These are phyloP conservation scores for Oryza coarctata DNA, from an alignment of 176 grass and related monocot species.

Conservation along the genomic window DNA sequence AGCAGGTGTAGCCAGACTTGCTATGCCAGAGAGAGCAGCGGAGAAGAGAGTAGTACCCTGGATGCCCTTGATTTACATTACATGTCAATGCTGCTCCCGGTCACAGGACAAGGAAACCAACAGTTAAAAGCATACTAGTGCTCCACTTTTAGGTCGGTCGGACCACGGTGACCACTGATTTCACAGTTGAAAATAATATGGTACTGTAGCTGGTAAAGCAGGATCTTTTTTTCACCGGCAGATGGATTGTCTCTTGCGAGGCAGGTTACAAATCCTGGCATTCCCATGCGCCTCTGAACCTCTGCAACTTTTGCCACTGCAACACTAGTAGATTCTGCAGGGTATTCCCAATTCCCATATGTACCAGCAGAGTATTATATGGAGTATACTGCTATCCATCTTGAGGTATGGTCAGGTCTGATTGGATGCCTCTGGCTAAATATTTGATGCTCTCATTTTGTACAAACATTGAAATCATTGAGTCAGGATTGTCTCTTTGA, in stretches of 20 bases:
- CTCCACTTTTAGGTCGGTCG: conserved; percentile 29
- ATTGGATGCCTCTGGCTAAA: conserved; percentile 24
- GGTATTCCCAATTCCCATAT: conserved; percentile 14
- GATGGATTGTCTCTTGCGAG: conserved; percentile 35
- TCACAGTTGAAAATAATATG: conserved; percentile 25
- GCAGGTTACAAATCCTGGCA: background rate
- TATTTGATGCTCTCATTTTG: conserved; percentile 26
- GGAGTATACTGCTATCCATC: background rate
- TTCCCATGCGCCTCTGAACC: background rate
- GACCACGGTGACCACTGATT: conserved; percentile 34
- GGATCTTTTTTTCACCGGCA: conserved; percentile 13
- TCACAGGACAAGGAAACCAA: conserved; percentile 13
- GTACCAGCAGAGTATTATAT: conserved; percentile 5
- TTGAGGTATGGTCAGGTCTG: conserved; percentile 42
- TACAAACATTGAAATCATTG: background rate
- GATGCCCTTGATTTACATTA: conserved; percentile 9
- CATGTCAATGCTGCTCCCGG: background rate
- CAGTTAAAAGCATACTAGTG: conserved; percentile 31
- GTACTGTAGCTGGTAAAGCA: conserved; percentile 12
- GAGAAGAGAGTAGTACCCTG: background rate
- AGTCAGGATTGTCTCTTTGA: conserved; percentile 17
- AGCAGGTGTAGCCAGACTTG: conserved; percentile 20
- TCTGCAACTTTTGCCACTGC: conserved; percentile 30
- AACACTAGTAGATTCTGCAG: conserved; percentile 31
- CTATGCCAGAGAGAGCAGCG: background rate